Evolutionary conservation across 2,329 filamentous ascomycete species (phyloP), one percentile per base, ranked within the genome.

Genomic region (Epichloe gansuensis): DNA sequence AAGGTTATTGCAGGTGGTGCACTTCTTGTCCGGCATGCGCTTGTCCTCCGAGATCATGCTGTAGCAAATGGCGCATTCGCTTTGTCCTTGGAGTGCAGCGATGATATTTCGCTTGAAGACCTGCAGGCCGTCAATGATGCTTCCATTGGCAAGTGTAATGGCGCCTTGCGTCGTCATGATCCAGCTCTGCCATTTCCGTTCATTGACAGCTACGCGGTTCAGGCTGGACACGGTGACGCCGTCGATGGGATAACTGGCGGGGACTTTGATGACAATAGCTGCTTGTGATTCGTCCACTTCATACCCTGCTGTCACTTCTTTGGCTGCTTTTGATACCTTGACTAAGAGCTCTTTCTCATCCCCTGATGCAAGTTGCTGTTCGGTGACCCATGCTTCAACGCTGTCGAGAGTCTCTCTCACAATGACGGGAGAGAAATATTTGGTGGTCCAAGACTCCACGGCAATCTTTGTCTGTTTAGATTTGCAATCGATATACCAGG

Each of bases 1-100:
- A 50, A 87, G 73, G 68, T 98, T 91, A 74, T 89, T 91, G 76
- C 93, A 98, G 1, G 91, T 97, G 46, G 78, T 75, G 67, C 93
- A 98, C 51, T 81, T 77, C 75, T 97, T 97, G 66, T 93, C 91
- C 0, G 93, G 93, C 66, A 95, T 81, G 67, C 86, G 85, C 73
- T 87, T 87, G 66, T 96, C 90, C 7, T 80, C 81, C 17, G 88
- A 88, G 57, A 98, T 88, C 63, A 98, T 89, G 54, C 84, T 89
- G 72, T 97, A 97, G 73, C 91, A 97, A 64, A 97, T 97, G 9
- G 93, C 89, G 64, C 93, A 98, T 68, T 98, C 93, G 21, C 80
- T 87, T 68, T 97, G 90, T 38, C 90, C 93, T 71, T 95, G 93
- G 58, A 98, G 76, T 4, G 88, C 87, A 1, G 89, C 88, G 13